Conservation (phyloP, 164 flowering plant genomes). For the Buxus sempervirens region DNA sequence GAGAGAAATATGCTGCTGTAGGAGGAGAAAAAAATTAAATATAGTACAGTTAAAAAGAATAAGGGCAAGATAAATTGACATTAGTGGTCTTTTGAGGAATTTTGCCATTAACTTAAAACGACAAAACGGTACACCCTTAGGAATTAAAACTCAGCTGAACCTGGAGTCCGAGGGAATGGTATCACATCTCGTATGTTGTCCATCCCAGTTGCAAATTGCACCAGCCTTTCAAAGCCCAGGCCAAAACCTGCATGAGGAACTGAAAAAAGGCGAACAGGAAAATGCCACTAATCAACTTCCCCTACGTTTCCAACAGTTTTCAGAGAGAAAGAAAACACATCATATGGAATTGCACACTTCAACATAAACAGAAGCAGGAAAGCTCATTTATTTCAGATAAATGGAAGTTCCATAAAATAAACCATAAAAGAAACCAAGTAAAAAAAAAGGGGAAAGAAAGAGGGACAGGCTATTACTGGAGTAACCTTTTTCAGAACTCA, state of each 20-base stretch:
- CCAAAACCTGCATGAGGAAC: constrained; percentile 99
- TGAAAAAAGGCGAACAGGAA: constrained; percentile 28
- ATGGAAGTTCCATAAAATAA: no score
- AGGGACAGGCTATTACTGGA: no score
- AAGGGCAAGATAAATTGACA: not conserved
- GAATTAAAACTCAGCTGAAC: constrained; percentile 85
- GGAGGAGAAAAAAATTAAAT: no score
- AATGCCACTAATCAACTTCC: not conserved
- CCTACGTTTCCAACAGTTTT: no score
- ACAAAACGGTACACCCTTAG: not conserved
- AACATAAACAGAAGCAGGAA: no score
- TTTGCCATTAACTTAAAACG: not conserved
- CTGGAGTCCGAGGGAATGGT: constrained; percentile 89
- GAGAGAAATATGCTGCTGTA: no score
- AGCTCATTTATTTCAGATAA: no score
- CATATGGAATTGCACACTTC: no score
- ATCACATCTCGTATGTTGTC: constrained; percentile 92
- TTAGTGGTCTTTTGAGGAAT: not conserved
- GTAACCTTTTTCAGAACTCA: not conserved
- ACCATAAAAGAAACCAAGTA: no score
- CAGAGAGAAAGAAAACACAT: no score
- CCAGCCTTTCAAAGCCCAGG: constrained; percentile 93
- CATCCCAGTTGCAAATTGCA: constrained; percentile 91
- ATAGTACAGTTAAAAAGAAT: no score
- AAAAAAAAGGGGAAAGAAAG: no score